Evolutionary conservation across 768 basidiomycete species (phyloP).

Genomic region (Russula sp.): DNA sequence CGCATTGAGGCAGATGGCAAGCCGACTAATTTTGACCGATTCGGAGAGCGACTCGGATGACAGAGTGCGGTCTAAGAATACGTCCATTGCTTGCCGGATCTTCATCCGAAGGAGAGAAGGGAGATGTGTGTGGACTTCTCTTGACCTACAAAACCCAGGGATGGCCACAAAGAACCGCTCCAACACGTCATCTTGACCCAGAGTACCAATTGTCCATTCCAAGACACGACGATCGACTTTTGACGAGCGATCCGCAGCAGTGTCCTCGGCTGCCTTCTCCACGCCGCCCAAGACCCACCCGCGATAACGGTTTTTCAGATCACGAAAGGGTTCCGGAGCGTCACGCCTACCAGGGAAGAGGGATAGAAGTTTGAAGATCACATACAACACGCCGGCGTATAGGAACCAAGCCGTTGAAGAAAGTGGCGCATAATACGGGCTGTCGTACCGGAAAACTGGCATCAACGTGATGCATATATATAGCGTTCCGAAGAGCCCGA

Average conservation of each 20-base stretch:
- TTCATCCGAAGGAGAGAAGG: not conserved
- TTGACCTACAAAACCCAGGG: not conserved
- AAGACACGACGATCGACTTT: not conserved
- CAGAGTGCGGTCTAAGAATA: not conserved
- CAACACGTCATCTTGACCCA: not conserved
- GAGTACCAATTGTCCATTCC: not conserved
- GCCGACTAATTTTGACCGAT: not conserved
- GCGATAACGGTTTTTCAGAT: not conserved
- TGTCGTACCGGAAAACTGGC: constrained; percentile 1
- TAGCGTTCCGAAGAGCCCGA: not conserved
- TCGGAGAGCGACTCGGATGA: not conserved
- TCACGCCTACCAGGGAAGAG: not conserved
- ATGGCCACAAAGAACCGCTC: not conserved
- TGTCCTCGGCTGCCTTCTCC: not conserved
- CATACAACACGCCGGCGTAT: not conserved
- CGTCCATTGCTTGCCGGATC: not conserved
- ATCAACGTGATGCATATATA: constrained; percentile 1
- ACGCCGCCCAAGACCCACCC: not conserved
- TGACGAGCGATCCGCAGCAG: not conserved
- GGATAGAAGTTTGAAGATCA: not conserved
- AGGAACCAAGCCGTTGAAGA: constrained; percentile 1
- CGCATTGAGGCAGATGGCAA: not conserved
- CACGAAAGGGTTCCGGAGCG: not conserved
- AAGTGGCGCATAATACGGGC: not conserved
- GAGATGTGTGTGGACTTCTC: not conserved